Conservation (phyloP, 441 rosid genomes). For the Populus trichocarpa region DNA sequence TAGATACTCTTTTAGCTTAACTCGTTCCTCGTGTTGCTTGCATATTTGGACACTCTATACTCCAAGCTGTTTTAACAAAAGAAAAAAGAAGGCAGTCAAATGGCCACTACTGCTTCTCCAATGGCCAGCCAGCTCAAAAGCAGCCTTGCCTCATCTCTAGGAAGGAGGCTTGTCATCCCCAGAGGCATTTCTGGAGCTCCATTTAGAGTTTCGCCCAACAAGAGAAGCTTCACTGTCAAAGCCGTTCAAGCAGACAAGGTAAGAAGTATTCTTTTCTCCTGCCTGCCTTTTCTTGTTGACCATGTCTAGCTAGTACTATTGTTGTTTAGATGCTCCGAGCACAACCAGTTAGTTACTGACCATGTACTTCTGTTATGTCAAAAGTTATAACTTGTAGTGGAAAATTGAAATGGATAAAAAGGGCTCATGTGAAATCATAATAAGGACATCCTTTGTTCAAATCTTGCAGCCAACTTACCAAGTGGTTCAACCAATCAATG, state of each 20-base stretch:
- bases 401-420: no score
- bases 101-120: conserved; percentile 76
- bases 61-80: conserved; percentile 13
- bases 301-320: background rate
- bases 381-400: no score
- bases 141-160: conserved; percentile 59
- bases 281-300: background rate
- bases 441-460: background rate
- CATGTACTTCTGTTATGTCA: no score
- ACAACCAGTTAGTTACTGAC: no score
- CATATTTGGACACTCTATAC: conserved; percentile 11
- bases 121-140: conserved; percentile 86
- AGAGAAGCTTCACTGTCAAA: conserved; percentile 63
- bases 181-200: conserved; percentile 68
- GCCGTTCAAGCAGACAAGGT: conserved; percentile 84
- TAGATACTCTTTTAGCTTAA: conserved; percentile 33
- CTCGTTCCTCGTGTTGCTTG: conserved; percentile 12
- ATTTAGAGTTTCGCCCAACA: conserved; percentile 46
- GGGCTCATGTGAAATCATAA: background rate
- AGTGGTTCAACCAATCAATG: conserved; percentile 93
- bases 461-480: conserved; percentile 75
- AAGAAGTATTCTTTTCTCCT: background rate
- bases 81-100: background rate
- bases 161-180: conserved; percentile 46
- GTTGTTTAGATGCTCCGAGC: background rate